Conservation (phyloP, 495 filamentous ascomycete species). For the Aspergillus ellipticus region DNA sequence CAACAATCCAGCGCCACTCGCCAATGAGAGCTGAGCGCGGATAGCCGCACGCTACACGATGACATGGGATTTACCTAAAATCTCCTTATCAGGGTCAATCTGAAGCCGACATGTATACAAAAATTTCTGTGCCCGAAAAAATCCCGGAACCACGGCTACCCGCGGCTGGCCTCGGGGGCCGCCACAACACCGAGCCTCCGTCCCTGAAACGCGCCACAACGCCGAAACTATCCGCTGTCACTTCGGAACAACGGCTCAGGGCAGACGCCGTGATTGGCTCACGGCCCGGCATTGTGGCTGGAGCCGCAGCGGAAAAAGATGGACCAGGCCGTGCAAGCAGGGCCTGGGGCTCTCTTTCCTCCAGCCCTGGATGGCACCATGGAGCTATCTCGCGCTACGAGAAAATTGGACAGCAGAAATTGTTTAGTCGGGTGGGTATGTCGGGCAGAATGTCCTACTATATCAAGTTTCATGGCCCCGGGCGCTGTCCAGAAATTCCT, state of each 20-base stretch:
- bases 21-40: background rate
- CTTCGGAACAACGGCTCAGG: background rate
- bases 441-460: background rate
- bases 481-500: background rate
- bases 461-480: background rate
- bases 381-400: background rate
- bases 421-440: background rate
- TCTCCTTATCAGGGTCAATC: background rate
- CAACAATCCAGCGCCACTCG: background rate
- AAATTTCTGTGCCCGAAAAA: background rate
- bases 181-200: background rate
- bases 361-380: background rate
- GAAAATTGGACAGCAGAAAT: background rate
- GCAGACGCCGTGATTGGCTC: background rate
- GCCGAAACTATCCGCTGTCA: slow-evolving; percentile 2
- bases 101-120: background rate
- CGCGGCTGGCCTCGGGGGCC: background rate
- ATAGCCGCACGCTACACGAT: background rate
- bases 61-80: background rate
- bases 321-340: background rate
- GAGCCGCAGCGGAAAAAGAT: slow-evolving; percentile 11
- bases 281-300: slow-evolving; percentile 5
- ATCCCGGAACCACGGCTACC: background rate
- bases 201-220: slow-evolving; percentile 7
- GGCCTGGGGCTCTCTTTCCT: background rate